Evolutionary conservation across 1,139 yeast genomes (phyloP).

Genomic region (Pneumocystis oryctolagi): DNA sequence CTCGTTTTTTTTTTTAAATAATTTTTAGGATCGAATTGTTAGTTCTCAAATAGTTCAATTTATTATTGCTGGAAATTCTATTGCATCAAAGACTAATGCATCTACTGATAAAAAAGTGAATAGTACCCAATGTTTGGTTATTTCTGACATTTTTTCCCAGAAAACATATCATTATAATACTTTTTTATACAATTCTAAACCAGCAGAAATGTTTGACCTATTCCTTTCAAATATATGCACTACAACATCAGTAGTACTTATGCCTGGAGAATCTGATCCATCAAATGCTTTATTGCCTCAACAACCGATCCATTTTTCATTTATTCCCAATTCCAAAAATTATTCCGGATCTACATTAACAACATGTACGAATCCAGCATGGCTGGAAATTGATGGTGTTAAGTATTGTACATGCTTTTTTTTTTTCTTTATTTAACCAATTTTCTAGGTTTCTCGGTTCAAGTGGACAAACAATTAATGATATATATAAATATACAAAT

Average conservation of each 20-base stretch:
- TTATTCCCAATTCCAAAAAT: conserved; percentile 39
- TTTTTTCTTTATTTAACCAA: background rate
- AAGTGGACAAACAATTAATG: conserved; percentile 73
- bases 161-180: conserved; percentile 17
- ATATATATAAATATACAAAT: conserved; percentile 46
- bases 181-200: conserved; percentile 18
- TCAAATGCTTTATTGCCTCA: conserved; percentile 76
- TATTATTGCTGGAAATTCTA: conserved; percentile 64
- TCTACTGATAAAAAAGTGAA: conserved; percentile 12
- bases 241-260: conserved; percentile 51
- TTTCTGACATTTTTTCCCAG: conserved; percentile 3
- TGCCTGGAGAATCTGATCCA: conserved; percentile 83
- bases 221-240: conserved; percentile 45
- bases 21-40: conserved; percentile 19
- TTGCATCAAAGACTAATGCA: conserved; percentile 23
- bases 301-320: conserved; percentile 66
- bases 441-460: conserved; percentile 45
- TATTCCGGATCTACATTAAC: conserved; percentile 32
- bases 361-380: conserved; percentile 59
- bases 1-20: background rate
- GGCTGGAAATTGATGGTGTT: conserved; percentile 43
- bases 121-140: conserved; percentile 12
- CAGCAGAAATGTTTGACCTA: conserved; percentile 35
- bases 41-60: conserved; percentile 36
- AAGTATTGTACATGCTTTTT: background rate